Percentiles rank a stretch among this genome's conserved stretches.
Conservation (phyloP, 2,329 filamentous ascomycete genomes). For the Hymenoscyphus scutula region DNA sequence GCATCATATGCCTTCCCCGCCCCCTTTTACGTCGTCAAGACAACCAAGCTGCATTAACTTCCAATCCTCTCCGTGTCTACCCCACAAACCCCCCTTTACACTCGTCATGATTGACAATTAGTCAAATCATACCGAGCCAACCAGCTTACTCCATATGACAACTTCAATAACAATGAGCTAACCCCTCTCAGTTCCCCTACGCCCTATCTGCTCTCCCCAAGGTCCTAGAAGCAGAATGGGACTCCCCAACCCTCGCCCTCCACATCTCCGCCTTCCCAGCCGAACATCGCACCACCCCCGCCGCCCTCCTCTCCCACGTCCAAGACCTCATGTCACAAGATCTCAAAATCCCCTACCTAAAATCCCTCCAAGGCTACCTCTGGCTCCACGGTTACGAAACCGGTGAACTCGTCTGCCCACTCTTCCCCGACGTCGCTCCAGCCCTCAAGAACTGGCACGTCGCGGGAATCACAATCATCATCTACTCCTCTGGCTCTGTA, state of each 20-base stretch:
- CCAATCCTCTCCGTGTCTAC: neutral
- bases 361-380: slow-evolving; percentile 75
- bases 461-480: slow-evolving; percentile 57
- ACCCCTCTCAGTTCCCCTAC: slow-evolving; percentile 66
- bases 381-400: slow-evolving; percentile 73
- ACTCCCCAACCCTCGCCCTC: slow-evolving; percentile 58
- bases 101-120: neutral
- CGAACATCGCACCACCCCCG: slow-evolving; percentile 57
- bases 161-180: slow-evolving; percentile 14
- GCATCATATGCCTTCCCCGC: neutral
- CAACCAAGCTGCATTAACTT: slow-evolving; percentile 1
- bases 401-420: slow-evolving; percentile 66
- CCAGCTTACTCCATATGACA: neutral
- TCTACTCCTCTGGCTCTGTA: slow-evolving; percentile 81
- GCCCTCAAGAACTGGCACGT: slow-evolving; percentile 59
- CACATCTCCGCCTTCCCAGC: slow-evolving; percentile 72
- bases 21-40: neutral
- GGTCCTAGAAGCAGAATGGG: slow-evolving; percentile 66
- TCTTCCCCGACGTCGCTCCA: slow-evolving; percentile 72
- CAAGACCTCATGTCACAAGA: slow-evolving; percentile 68
- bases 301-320: slow-evolving; percentile 64
- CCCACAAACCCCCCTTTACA: neutral
- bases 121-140: neutral
- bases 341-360: slow-evolving; percentile 73
- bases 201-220: slow-evolving; percentile 64